phyloP scores from a whole-genome alignment of 2,329 filamentous ascomycete genomes.

The Diplodia sapinea region DNA sequence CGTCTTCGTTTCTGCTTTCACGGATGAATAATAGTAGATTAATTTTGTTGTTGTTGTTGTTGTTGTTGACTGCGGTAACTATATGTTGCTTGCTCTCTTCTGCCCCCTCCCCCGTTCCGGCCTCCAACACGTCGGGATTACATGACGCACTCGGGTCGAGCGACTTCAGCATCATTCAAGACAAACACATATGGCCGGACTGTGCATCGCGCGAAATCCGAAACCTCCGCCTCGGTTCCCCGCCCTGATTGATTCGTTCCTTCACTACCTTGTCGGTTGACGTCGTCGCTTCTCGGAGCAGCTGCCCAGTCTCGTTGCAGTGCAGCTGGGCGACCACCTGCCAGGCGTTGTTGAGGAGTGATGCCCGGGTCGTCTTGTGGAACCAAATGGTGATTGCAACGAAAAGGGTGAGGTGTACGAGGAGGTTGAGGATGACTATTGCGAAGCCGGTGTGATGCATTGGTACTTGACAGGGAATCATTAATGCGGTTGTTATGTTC shows the following conservation, averaged over 20 bases:
- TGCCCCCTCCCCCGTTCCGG: no score
- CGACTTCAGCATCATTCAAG: not conserved
- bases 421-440: not conserved
- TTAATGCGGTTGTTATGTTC: not conserved
- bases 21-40: no score
- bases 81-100: no score
- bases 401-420: not conserved
- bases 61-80: no score
- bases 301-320: not conserved
- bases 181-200: not conserved
- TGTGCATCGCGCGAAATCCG: not conserved
- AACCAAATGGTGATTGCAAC: not conserved
- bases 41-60: no score
- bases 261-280: not conserved
- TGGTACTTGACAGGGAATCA: not conserved
- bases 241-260: not conserved
- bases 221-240: not conserved
- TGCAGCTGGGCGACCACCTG: slow-evolving; percentile 1
- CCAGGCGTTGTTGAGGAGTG: slow-evolving; percentile 1
- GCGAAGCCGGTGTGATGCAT: not conserved
- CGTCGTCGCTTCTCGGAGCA: not conserved
- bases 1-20: no score
- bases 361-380: not conserved
- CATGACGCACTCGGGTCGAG: no score
- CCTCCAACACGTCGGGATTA: no score